These are phyloP conservation scores for Petunia secreta DNA, from an alignment of 257 asterid species.

Conservation along the genomic window DNA sequence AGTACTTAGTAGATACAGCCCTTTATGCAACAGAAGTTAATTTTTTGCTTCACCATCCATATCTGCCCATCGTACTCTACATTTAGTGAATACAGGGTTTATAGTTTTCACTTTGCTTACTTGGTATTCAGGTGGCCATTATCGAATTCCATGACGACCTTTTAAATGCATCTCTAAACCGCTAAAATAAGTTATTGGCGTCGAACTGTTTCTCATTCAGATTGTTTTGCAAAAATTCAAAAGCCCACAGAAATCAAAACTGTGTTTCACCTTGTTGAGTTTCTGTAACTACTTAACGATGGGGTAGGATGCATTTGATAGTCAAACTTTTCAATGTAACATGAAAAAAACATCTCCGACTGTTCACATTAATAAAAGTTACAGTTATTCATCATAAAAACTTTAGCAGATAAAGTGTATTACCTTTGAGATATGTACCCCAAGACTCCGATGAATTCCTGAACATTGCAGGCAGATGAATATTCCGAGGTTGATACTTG, in stretches of 20 bases:
- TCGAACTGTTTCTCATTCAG: background rate
- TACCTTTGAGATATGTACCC: slow-evolving; percentile 95
- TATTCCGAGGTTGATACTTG: slow-evolving; percentile 89
- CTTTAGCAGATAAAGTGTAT: background rate
- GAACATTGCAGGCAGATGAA: slow-evolving; percentile 95
- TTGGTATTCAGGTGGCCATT: background rate
- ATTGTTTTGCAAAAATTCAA: background rate
- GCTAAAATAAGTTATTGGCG: background rate
- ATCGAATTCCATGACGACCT: background rate
- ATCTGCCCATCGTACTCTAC: background rate
- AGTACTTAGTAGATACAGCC: background rate
- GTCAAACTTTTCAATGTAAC: background rate
- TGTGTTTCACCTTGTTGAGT: background rate
- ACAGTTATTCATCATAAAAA: background rate
- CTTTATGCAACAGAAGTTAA: background rate
- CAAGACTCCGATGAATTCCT: slow-evolving; percentile 90
- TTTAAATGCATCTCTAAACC: background rate
- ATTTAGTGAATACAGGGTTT: background rate
- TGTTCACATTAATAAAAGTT: background rate
- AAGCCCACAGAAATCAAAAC: background rate
- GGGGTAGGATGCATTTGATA: background rate
- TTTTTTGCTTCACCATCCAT: background rate
- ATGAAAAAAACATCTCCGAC: background rate
- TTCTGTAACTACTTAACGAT: background rate
- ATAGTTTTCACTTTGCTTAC: background rate